phyloP scores from a whole-genome alignment of 106 monocot genomes.

The Dendrobium catenatum region DNA sequence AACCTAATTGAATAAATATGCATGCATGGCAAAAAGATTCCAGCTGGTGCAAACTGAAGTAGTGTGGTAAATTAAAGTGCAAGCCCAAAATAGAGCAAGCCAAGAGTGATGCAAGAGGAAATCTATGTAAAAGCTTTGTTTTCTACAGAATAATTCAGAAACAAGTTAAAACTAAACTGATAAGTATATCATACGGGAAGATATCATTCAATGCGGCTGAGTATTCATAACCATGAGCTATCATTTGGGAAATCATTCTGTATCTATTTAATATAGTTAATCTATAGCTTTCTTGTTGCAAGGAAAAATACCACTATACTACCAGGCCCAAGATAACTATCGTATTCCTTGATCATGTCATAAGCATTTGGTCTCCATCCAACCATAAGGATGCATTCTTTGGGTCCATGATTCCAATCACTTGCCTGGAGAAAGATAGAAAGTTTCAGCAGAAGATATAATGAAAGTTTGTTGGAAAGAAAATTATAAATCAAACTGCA shows the following conservation, averaged over 20 bases:
- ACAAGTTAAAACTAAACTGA: background rate
- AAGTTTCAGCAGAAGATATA: background rate
- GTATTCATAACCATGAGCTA: background rate
- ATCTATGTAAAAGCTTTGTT: background rate
- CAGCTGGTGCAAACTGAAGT: background rate
- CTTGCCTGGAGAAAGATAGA: slow-evolving; percentile 40
- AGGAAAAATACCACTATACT: slow-evolving; percentile 60
- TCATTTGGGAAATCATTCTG: background rate
- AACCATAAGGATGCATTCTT: slow-evolving; percentile 78
- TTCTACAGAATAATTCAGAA: background rate
- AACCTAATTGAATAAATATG: background rate
- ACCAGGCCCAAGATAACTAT: slow-evolving; percentile 94
- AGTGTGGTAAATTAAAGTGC: background rate
- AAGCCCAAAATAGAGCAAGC: background rate
- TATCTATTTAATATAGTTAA: background rate
- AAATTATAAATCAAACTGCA: slow-evolving; percentile 14
- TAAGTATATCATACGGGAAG: background rate
- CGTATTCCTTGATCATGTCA: slow-evolving; percentile 94
- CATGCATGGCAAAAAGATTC: background rate
- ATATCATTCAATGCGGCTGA: background rate
- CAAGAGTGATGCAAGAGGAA: background rate
- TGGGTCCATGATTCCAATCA: slow-evolving; percentile 76
- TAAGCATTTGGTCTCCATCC: slow-evolving; percentile 85
- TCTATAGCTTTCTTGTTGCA: background rate
- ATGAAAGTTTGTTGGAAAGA: background rate